These are phyloP conservation scores for Kickxella alabastrina DNA, from an alignment of 192 early-diverging fungal genomes.

Conservation along the genomic window DNA sequence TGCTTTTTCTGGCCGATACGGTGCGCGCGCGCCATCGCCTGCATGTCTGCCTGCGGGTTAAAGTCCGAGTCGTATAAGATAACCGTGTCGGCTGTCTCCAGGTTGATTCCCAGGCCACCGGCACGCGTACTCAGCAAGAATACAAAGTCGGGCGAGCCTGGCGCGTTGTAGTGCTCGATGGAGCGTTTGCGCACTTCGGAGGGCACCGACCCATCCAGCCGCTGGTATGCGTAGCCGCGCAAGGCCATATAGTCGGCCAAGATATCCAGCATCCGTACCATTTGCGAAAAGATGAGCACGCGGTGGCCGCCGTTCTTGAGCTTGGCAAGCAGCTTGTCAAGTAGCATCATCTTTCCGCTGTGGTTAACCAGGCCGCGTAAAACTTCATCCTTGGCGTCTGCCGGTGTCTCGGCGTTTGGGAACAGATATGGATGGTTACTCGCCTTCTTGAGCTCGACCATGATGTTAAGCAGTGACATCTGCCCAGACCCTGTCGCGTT, in stretches of 20 bases:
- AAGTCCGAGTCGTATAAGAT: constrained; percentile 93
- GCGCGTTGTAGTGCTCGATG: constrained; percentile 97
- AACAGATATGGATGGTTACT: constrained; percentile 96
- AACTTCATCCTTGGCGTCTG: constrained; percentile 63
- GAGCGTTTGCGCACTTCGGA: constrained; percentile 90
- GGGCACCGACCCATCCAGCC: constrained; percentile 87
- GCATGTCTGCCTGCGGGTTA: constrained; percentile 97
- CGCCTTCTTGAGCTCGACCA: constrained; percentile 95
- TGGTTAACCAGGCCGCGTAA: constrained; percentile 79
- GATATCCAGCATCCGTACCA: constrained; percentile 97
- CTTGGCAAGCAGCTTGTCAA: constrained; percentile 92
- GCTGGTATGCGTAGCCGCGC: constrained; percentile 83
- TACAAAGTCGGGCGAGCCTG: constrained; percentile 87
- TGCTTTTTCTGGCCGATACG: constrained; percentile 97
- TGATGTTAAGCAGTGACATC: constrained; percentile 87
- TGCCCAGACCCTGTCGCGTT: constrained; percentile 58
- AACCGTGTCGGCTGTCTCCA: constrained; percentile 95
- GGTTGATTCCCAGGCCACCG: constrained; percentile 94
- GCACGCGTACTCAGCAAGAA: constrained; percentile 97
- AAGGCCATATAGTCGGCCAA: constrained; percentile 89
- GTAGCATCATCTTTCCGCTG: constrained; percentile 96
- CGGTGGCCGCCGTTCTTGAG: constrained; percentile 90
- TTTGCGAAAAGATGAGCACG: constrained; percentile 97
- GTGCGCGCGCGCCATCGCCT: constrained; percentile 97
- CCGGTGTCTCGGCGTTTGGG: constrained; percentile 66